phyloP scores from a whole-genome alignment of 2,329 filamentous ascomycete species.

The Cercospora berteroae region DNA sequence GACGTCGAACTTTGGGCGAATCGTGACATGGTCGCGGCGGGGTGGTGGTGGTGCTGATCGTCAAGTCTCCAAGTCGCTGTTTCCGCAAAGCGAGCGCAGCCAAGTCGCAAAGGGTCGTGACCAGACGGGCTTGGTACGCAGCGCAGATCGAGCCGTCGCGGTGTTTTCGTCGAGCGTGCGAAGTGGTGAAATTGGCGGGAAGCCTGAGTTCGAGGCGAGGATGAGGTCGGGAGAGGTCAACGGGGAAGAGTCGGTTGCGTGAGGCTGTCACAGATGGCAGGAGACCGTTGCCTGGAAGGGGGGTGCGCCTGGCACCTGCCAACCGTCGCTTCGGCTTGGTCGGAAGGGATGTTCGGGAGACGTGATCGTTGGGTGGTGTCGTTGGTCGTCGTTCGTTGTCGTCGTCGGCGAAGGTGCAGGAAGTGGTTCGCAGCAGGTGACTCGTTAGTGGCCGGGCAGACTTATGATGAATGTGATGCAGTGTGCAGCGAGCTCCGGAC shows the following conservation, averaged over 20 bases:
- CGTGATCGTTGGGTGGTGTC: background rate
- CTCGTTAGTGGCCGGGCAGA: background rate
- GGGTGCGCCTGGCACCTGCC: background rate
- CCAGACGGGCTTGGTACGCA: background rate
- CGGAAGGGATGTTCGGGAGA: background rate
- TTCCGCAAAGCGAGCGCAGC: background rate
- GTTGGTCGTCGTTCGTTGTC: background rate
- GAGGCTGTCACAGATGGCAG: conserved; percentile 6
- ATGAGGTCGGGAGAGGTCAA: background rate
- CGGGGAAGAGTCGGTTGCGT: background rate
- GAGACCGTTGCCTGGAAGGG: conserved; percentile 5
- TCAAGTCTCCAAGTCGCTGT: background rate
- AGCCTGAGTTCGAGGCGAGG: background rate
- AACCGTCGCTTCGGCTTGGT: background rate
- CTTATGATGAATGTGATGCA: background rate
- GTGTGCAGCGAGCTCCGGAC: background rate
- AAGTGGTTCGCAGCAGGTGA: background rate
- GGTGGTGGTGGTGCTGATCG: background rate
- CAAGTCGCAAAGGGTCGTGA: conserved; percentile 1
- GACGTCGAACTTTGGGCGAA: background rate
- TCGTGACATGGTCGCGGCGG: background rate
- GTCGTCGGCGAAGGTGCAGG: background rate
- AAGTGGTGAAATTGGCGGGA: background rate
- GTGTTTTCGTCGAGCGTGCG: background rate
- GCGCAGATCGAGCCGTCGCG: background rate